Conservation (phyloP, 2,329 filamentous ascomycete species). For the Penicillium paneum region DNA sequence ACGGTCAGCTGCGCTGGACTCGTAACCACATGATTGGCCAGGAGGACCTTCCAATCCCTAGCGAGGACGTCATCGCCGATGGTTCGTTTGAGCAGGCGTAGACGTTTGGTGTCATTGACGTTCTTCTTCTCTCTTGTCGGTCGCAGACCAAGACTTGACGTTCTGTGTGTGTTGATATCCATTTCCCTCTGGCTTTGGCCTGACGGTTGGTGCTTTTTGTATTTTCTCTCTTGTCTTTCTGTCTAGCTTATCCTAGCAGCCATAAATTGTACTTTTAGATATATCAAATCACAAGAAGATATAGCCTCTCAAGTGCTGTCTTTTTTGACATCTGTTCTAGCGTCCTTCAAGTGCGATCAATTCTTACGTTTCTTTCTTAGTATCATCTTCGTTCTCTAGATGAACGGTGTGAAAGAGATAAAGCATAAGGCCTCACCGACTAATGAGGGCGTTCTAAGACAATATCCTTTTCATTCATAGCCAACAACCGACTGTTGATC, state of each 20-base stretch:
- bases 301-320: constrained; percentile 1
- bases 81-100: constrained; percentile 10
- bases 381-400: no score
- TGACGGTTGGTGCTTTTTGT: constrained; percentile 16
- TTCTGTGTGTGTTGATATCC: constrained; percentile 15
- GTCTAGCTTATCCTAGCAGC: constrained; percentile 12
- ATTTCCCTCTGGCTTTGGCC: constrained; percentile 10
- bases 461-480: neutral
- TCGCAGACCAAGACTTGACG: constrained; percentile 7
- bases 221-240: constrained; percentile 13
- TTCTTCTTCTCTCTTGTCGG: neutral
- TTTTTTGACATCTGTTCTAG: neutral
- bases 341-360: neutral
- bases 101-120: neutral
- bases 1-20: constrained; percentile 41
- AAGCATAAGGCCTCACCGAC: neutral
- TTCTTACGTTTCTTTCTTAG: neutral
- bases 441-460: neutral
- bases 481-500: neutral
- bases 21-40: constrained; percentile 37
- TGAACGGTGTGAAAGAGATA: neutral
- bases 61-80: constrained; percentile 23
- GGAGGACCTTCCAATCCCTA: constrained; percentile 18
- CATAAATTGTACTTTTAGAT: constrained; percentile 32
- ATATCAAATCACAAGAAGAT: constrained; percentile 16